Evolutionary conservation across 176 grass and related monocot genomes (phyloP).

Genomic region (Musa itinerans): DNA sequence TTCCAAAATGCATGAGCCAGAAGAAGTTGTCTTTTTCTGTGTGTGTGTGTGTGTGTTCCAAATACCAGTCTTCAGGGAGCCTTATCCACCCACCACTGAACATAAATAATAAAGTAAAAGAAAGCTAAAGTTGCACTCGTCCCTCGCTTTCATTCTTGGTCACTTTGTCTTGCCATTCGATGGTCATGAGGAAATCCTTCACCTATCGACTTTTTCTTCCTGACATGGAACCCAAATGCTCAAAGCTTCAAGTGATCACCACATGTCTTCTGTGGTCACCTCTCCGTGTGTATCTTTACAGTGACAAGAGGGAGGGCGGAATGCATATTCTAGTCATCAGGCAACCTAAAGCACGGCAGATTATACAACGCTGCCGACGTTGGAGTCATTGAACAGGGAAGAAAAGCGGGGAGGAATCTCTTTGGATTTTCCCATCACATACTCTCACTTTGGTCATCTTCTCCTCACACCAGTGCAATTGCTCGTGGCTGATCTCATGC

Average conservation of each 20-base stretch:
- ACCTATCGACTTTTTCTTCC: slow-evolving; percentile 8
- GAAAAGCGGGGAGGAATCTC: slow-evolving; percentile 72
- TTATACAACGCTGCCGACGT: slow-evolving; percentile 7
- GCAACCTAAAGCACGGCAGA: slow-evolving; percentile 32
- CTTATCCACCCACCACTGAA: neutral
- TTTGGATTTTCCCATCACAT: slow-evolving; percentile 45
- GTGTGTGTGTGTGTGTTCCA: neutral
- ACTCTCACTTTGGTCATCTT: slow-evolving; percentile 73
- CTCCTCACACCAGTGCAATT: slow-evolving; percentile 91
- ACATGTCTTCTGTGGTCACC: slow-evolving; percentile 21
- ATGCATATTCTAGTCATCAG: slow-evolving; percentile 52
- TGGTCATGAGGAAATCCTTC: slow-evolving; percentile 7
- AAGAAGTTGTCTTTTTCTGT: too few relatives aligned
- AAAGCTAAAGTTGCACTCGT: slow-evolving; percentile 45
- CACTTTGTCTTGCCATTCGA: slow-evolving; percentile 14
- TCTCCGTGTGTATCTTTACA: slow-evolving; percentile 23
- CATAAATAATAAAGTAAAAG: slow-evolving; percentile 41
- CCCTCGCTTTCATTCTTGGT: slow-evolving; percentile 43
- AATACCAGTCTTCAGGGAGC: neutral
- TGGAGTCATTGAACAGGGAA: slow-evolving; percentile 61
- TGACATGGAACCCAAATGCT: neutral
- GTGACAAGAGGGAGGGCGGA: slow-evolving; percentile 28
- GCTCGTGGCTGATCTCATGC: slow-evolving; percentile 56
- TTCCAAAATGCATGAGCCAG: neutral
- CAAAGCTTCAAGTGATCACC: slow-evolving; percentile 2